Conservation (phyloP, 1,284 basidiomycete species). For the Naganishia albida region DNA sequence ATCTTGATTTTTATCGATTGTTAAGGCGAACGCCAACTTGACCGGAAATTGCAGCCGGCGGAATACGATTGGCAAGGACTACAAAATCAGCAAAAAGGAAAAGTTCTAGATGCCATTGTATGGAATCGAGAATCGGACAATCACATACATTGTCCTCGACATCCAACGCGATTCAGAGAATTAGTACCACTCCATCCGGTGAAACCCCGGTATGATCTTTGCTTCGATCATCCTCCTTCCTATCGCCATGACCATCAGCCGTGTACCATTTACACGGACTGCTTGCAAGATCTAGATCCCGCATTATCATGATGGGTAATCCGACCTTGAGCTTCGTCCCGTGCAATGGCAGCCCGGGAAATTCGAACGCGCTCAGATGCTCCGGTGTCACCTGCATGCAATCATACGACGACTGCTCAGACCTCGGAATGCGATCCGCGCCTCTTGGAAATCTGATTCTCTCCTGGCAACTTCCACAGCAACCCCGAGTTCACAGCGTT, state of each 20-base stretch:
- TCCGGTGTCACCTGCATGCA: too few species aligned
- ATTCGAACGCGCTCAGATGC: background rate
- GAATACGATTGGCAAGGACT: too few species aligned
- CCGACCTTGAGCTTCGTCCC: slow-evolving; percentile 1
- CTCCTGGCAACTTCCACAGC: background rate
- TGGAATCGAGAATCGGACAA: too few species aligned
- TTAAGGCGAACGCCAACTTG: too few species aligned
- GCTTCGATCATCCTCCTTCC: background rate
- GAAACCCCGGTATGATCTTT: background rate
- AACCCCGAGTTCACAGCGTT: too few species aligned
- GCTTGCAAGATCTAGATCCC: background rate
- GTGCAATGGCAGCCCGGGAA: background rate
- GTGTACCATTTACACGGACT: slow-evolving; percentile 2
- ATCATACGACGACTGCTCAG: too few species aligned
- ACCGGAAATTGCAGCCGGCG: too few species aligned
- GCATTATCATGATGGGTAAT: background rate
- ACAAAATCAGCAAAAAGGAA: too few species aligned
- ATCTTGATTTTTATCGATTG: too few species aligned
- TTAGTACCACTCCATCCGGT: background rate
- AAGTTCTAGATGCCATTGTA: too few species aligned
- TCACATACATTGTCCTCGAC: too few species aligned
- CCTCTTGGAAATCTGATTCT: background rate
- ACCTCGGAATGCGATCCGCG: slow-evolving; percentile 2
- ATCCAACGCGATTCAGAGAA: background rate
- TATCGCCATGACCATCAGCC: background rate